Evolutionary conservation across 148 eudicot genomes (phyloP).

Genomic region (Rhododendron griersonianum): DNA sequence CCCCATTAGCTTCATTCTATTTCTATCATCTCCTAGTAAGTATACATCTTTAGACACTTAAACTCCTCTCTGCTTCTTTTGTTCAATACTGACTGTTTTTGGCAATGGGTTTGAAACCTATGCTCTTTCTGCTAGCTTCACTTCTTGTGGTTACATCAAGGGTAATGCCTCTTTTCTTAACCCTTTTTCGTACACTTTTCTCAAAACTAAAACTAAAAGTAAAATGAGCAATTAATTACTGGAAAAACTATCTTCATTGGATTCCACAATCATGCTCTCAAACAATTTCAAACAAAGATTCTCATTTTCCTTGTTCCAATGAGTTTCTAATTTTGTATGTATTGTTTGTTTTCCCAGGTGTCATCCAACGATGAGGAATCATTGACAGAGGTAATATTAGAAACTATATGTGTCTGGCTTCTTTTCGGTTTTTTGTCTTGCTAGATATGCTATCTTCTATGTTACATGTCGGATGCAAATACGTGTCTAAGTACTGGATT

Average conservation of each 20-base stretch:
- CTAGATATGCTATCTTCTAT: not conserved
- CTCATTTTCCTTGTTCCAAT: not conserved
- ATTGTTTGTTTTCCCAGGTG: not conserved
- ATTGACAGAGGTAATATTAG: not conserved
- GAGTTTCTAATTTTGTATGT: not conserved
- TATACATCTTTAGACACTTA: no score
- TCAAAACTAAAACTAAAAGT: not conserved
- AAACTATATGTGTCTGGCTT: not conserved
- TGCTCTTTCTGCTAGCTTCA: not conserved
- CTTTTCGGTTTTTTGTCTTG: not conserved
- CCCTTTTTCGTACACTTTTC: not conserved
- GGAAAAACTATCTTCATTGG: not conserved
- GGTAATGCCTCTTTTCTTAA: not conserved
- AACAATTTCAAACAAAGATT: not conserved
- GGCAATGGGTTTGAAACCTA: not conserved
- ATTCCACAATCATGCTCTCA: not conserved
- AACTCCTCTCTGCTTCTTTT: not conserved
- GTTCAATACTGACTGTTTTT: not conserved
- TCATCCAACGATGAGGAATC: not conserved
- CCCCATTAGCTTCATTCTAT: not conserved
- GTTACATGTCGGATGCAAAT: not conserved
- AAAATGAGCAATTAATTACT: not conserved
- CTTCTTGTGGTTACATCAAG: not conserved
- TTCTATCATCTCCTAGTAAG: not conserved
- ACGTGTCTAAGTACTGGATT: not conserved